Evolutionary conservation across 352 stramenopile genomes (phyloP), one percentile per base, ranked within the genome.

Genomic region (Globisporangium orthogonon): DNA sequence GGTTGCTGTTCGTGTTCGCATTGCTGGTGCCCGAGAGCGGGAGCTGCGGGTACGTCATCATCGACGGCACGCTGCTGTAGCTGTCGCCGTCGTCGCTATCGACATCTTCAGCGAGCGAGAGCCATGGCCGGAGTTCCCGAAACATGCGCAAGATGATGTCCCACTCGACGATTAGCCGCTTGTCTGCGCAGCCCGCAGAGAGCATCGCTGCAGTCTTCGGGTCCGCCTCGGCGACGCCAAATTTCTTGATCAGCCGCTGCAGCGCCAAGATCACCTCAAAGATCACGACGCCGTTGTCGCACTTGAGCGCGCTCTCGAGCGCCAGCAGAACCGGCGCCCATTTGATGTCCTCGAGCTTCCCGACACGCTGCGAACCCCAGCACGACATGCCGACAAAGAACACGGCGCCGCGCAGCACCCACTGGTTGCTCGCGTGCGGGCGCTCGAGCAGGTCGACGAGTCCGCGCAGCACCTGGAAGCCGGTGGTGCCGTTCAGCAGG

Each of bases 301-400:
- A 89, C 47, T 82, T 50, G 46, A 94, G 58, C 31, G 77, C 69
- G 48, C 66, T 55, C 48, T 91, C 79, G 39, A 94, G 67, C 11
- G 80, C 75, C 28, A 89, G 50, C 5, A 95, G 61, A 33, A 94
- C 79, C 11, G 84, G 77, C 3, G 70, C 70, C 81, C 83, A 93
- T 54, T 81, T 78, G 54, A 90, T 74, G 44, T 89, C 68, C 18
- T 92, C 82, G 52, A 95, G 76, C 54, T 73, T 81, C 4, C 70
- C 61, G 0, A 94, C 71, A 18, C 85, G 81, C 50, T 95, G 84
- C 14, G 82, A 93, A 3, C 86, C 86, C 86, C 86, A 95, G 39
- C 80, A 91, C 15, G 84, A 94, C 86, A 95, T 95, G 2, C 84
- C 86, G 4, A 95, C 65, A 59, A 93, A 95, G 64, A 94, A 95